Percentiles rank a stretch among this genome's conserved stretches.
phyloP scores from a whole-genome alignment of 1,284 basidiomycete genomes.

The Meira miltonrushii region DNA sequence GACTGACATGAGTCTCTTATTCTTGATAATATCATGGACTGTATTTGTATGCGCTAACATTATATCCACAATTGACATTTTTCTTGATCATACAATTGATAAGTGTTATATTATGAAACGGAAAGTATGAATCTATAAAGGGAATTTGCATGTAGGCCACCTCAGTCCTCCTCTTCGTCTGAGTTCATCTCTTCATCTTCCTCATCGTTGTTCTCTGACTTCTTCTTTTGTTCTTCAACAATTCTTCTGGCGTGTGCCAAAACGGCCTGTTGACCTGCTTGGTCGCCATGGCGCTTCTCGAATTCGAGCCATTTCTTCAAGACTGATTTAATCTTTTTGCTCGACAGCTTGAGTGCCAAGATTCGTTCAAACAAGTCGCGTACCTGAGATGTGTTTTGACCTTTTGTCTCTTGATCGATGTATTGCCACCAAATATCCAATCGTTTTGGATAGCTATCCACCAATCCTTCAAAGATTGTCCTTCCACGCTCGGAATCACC shows the following conservation, averaged over 20 bases:
- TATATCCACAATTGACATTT: background rate
- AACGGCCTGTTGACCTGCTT: conserved; percentile 71
- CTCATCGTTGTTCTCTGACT: too few species aligned
- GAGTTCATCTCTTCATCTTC: too few species aligned
- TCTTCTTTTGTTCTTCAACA: conserved; percentile 22
- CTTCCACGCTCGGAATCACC: conserved; percentile 90
- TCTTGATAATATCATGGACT: too few species aligned
- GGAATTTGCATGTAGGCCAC: too few species aligned
- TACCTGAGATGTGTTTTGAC: conserved; percentile 62
- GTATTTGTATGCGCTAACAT: background rate
- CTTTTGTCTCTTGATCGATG: conserved; percentile 86
- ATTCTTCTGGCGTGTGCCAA: conserved; percentile 81
- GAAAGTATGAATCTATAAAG: too few species aligned
- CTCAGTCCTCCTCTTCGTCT: too few species aligned
- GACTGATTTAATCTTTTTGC: conserved; percentile 83
- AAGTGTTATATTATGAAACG: too few species aligned
- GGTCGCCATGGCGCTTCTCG: conserved; percentile 80
- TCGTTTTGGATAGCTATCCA: conserved; percentile 87
- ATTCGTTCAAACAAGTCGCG: conserved; percentile 77
- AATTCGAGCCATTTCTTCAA: conserved; percentile 88
- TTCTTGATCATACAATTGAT: too few species aligned
- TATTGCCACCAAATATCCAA: conserved; percentile 96
- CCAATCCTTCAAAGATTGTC: conserved; percentile 92
- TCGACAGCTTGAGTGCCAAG: conserved; percentile 74
- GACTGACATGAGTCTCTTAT: too few species aligned